phyloP scores from a whole-genome alignment of 2,329 filamentous ascomycete genomes.

The Fusarium hostae region DNA sequence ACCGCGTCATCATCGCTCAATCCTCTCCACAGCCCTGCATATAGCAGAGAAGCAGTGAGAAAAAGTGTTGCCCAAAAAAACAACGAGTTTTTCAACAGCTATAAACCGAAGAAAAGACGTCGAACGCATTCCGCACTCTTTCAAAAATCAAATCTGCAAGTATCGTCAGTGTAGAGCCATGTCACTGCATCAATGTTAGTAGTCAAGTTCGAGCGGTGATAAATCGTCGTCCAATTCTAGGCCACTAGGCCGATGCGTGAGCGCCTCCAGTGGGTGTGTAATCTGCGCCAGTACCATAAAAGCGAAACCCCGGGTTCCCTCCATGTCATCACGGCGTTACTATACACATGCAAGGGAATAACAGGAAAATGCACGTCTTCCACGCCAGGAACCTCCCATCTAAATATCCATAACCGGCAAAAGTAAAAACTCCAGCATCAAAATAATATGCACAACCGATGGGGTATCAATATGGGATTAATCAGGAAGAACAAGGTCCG shows the following conservation, averaged over 20 bases:
- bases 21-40: slow-evolving; percentile 63
- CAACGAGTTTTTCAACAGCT: slow-evolving; percentile 33
- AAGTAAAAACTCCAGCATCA: slow-evolving; percentile 31
- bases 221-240: slow-evolving; percentile 43
- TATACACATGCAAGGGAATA: slow-evolving; percentile 34
- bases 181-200: slow-evolving; percentile 49
- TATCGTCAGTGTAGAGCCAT: slow-evolving; percentile 17
- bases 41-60: slow-evolving; percentile 64
- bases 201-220: slow-evolving; percentile 22
- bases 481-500: slow-evolving; percentile 48
- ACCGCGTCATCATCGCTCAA: not conserved
- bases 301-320: too few species aligned
- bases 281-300: slow-evolving; percentile 29
- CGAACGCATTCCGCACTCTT: slow-evolving; percentile 1
- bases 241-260: slow-evolving; percentile 39
- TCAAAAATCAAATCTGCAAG: not conserved
- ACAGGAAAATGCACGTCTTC: slow-evolving; percentile 16
- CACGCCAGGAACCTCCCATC: slow-evolving; percentile 16
- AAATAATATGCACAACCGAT: slow-evolving; percentile 12
- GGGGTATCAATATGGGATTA: slow-evolving; percentile 11
- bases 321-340: slow-evolving; percentile 43
- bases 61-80: slow-evolving; percentile 50
- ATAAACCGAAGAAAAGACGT: slow-evolving; percentile 25
- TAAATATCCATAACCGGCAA: slow-evolving; percentile 15
- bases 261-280: not conserved